These are phyloP conservation scores for Candida parachauliodes DNA, from an alignment of 805 yeast genomes.

Conservation along the genomic window DNA sequence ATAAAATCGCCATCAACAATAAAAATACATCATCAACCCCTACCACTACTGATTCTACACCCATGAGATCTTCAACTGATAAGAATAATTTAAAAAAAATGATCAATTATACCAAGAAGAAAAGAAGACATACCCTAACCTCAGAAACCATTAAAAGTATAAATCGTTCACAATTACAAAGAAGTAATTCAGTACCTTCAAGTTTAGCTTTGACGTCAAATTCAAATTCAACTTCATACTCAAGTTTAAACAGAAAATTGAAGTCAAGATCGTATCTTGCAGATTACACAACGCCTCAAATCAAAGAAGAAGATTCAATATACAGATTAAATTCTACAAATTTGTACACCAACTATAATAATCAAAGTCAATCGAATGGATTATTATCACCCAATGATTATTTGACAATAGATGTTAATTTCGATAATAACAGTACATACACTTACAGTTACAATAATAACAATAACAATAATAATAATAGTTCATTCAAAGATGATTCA, in stretches of 20 bases:
- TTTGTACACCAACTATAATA: conserved; percentile 1
- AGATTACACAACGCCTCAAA: background rate
- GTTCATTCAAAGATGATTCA: conserved; percentile 1
- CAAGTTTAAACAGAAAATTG: background rate
- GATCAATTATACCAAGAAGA: background rate
- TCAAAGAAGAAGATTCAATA: background rate
- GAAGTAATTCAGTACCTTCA: conserved; percentile 4
- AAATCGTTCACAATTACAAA: conserved; percentile 4
- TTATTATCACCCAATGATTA: conserved; percentile 3
- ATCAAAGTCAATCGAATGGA: too few relatives aligned
- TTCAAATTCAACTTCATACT: background rate
- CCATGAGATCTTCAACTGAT: too few relatives aligned
- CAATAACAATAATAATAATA: background rate
- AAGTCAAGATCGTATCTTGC: background rate
- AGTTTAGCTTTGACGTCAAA: background rate
- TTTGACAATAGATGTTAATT: conserved; percentile 1
- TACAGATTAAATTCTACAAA: background rate
- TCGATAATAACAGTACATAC: background rate
- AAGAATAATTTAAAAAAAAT: background rate
- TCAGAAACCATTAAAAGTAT: background rate
- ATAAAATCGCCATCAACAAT: background rate
- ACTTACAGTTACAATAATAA: background rate
- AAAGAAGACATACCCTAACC: background rate
- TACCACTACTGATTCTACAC: background rate
- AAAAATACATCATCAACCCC: background rate